Evolutionary conservation across 495 filamentous ascomycete species (phyloP), one percentile per base, ranked within the genome.

Genomic region (Tuber calosporum): DNA sequence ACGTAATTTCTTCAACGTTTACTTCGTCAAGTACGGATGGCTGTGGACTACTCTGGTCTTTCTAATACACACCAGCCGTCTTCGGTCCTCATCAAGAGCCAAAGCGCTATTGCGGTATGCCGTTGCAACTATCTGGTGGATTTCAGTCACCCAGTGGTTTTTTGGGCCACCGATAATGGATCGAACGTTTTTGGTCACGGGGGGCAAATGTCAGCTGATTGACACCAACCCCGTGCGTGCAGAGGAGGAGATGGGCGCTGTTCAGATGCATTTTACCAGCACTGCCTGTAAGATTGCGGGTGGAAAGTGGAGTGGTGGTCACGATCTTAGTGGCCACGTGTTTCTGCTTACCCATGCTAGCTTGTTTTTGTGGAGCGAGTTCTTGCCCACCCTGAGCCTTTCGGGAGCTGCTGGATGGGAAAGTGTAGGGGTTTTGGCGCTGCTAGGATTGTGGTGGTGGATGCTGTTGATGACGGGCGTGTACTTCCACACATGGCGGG

Each of bases 381-480:
- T 90, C 0, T 83, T 92, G 79, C 81, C 41, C 71, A 67, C 69
- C 72, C 74, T 74, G 72, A 77, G 42, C 71, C 45, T 20, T 71
- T 74, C 37, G 82, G 82, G 38, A 74, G 77, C 73, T 80, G 84
- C 71, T 84, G 85, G 8, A 72, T 84, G 62, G 80, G 79, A 73
- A 73, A 83, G 84, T 39, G 87, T 79, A 77, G 81, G 84, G 22
- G 86, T 84, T 13, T 76, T 88, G 81, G 87, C 79, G 66, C 81
- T 88, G 76, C 80, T 90, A 78, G 88, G 83, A 7, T 77, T 97
- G 80, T 90, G 88, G 74, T 90, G 88, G 87, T 97, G 93, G 91
- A 98, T 98, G 94, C 82, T 97, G 82, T 85, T 97, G 68, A 99
- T 99, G 95, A 99, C 95, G 62, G 93, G 94, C 17, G 91, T 93